phyloP scores from a whole-genome alignment of 805 yeast species.

The Suhomyces prunicola region DNA sequence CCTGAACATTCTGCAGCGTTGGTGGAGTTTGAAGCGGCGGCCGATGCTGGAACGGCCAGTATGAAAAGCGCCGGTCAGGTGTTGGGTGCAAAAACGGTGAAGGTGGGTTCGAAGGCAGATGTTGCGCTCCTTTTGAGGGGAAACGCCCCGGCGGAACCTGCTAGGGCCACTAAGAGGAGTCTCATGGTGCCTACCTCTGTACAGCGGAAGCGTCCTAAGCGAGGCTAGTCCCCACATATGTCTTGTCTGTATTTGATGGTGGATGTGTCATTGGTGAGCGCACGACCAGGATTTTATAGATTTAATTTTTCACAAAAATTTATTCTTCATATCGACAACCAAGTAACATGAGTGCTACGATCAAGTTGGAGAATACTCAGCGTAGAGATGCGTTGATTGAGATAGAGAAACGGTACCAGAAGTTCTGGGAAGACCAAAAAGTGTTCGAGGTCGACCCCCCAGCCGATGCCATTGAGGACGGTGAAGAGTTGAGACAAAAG shows the following conservation, averaged over 20 bases:
- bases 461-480: conserved; percentile 40
- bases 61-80: conserved; percentile 39
- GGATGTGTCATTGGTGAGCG: not conserved
- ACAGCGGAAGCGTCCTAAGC: conserved; percentile 2
- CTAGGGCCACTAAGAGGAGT: not conserved
- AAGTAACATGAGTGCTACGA: conserved; percentile 36
- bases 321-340: not conserved
- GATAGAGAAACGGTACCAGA: conserved; percentile 85
- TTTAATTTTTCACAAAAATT: not conserved
- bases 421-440: conserved; percentile 82
- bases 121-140: not conserved
- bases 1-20: conserved; percentile 49
- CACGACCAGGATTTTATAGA: not conserved
- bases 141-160: not conserved
- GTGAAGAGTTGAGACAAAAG: conserved; percentile 69
- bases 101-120: conserved; percentile 6
- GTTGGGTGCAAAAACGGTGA: conserved; percentile 32
- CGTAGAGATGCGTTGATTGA: conserved; percentile 93
- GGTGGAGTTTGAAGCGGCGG: conserved; percentile 41
- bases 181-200: conserved; percentile 11
- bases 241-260: not conserved
- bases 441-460: conserved; percentile 90
- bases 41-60: conserved; percentile 51
- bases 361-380: conserved; percentile 61
- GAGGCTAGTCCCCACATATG: not conserved